Base-by-base conservation (phyloP, 805 yeast genomes). In the Saccharomycopsis sp. region DNA sequence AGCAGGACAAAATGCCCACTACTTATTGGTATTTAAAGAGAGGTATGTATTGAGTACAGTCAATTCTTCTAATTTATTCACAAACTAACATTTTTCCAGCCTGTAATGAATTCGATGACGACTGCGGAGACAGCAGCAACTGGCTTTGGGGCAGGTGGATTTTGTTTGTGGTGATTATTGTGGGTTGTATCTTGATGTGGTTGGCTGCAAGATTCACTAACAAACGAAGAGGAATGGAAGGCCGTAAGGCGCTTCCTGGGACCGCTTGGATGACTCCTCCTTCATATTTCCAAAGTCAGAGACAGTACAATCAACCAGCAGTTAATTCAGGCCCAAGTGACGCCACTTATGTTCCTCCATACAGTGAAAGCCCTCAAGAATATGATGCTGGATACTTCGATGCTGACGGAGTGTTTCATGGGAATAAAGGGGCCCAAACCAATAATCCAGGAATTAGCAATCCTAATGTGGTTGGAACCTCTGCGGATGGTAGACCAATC, bases 181-280 rank as follows among this genome's bases (percentile, higher is more conserved):
- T 71, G 0, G 65, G 69, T 1, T 46, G 77, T 3, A 31, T 74
- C 2, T 42, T 71, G 2, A 61, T 76, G 2, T 48, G 79, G 3
- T 21, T 70, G 0, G 68, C 69, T 34, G 76, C 82, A 0, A 57
- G 79, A 20, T 52, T 72, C 28, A 62, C 73, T 12, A 82, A 82
- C 52, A 69, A 63, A 34, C 66, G 64, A 41, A 66, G 94, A 56
- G 46, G 51, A 1, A 43, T 23, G 3, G 32, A 51, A 26, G 72
- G 74, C 32, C 60, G 64, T 46, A 64, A 61, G 21, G 94, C 95
- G 0, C 63, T 84, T 1, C 62, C 72, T 44, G 89, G 89, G 8
- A 82, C 92, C 1, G 72, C 82, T 9, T 82, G 94, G 94, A 74
- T 86, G 63, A 80, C 92, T 0, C 95, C 95, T 5, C 94, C 94